Conservation (phyloP, 305 asterid species). For the Euphrasia arctica region DNA sequence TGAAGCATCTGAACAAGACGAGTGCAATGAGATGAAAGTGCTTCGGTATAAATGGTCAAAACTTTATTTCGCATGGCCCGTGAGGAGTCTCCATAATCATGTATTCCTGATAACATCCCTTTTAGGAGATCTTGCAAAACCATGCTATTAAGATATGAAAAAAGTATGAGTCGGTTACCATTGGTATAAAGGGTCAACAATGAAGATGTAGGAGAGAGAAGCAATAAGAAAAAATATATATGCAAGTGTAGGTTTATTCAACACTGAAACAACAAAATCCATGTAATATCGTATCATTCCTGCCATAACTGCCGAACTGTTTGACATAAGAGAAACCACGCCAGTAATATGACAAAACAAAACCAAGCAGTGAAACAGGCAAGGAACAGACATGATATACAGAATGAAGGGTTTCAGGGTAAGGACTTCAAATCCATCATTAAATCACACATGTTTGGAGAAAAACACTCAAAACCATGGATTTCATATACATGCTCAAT, state of each 20-base stretch:
- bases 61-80: conserved; percentile 53
- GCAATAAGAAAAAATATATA: conserved; percentile 2
- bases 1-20: conserved; percentile 87
- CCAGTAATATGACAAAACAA: not conserved
- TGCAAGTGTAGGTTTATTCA: not conserved
- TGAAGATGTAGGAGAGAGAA: conserved; percentile 5
- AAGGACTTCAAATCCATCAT: not conserved
- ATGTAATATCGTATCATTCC: not conserved
- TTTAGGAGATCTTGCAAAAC: conserved; percentile 77
- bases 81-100: conserved; percentile 66
- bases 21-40: conserved; percentile 72
- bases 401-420: not conserved
- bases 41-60: conserved; percentile 61
- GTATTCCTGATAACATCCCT: conserved; percentile 49
- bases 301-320: not conserved
- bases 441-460: conserved; percentile 1
- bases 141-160: conserved; percentile 48
- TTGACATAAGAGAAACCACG: conserved; percentile 4
- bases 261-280: not conserved
- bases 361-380: not conserved
- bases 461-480: not conserved
- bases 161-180: conserved; percentile 28
- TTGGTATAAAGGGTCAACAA: conserved; percentile 4
- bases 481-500: not conserved
- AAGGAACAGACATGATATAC: not conserved